phyloP scores from a whole-genome alignment of 768 basidiomycete species.

The Lepiota venenata region DNA sequence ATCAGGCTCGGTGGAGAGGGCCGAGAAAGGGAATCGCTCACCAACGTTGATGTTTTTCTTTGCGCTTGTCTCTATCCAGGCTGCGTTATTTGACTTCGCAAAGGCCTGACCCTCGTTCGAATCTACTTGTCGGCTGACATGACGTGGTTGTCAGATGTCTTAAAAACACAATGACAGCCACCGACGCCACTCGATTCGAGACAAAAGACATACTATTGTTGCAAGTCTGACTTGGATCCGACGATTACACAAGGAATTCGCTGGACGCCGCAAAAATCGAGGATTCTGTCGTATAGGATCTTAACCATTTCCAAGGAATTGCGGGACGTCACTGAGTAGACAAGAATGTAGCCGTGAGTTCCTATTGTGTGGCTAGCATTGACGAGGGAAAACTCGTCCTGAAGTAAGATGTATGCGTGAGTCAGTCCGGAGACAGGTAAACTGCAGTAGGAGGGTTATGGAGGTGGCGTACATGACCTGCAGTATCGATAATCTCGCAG shows the following conservation, averaged over 20 bases:
- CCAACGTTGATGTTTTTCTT: constrained; percentile 80
- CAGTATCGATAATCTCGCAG: constrained; percentile 94
- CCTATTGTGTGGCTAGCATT: constrained; percentile 89
- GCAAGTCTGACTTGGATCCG: constrained; percentile 83
- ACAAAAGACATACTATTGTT: constrained; percentile 53
- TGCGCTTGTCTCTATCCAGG: constrained; percentile 85
- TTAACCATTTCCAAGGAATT: constrained; percentile 90
- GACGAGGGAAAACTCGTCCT: constrained; percentile 93
- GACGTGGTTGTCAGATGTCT: background rate
- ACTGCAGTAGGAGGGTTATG: constrained; percentile 5
- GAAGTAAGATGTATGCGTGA: constrained; percentile 11
- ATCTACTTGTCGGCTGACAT: constrained; percentile 60
- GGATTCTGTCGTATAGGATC: constrained; percentile 89
- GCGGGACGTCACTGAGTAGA: constrained; percentile 85
- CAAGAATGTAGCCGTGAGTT: constrained; percentile 90
- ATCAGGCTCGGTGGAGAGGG: background rate
- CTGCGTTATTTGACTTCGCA: constrained; percentile 64
- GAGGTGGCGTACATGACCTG: constrained; percentile 71
- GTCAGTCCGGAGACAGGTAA: background rate
- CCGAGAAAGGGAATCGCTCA: constrained; percentile 32
- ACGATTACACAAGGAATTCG: constrained; percentile 90
- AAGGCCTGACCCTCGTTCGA: constrained; percentile 65
- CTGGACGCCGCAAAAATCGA: constrained; percentile 78
- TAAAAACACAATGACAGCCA: constrained; percentile 17
- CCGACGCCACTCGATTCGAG: constrained; percentile 6